Conservation (phyloP, 495 filamentous ascomycete species). For the Penicillium roqueforti region DNA sequence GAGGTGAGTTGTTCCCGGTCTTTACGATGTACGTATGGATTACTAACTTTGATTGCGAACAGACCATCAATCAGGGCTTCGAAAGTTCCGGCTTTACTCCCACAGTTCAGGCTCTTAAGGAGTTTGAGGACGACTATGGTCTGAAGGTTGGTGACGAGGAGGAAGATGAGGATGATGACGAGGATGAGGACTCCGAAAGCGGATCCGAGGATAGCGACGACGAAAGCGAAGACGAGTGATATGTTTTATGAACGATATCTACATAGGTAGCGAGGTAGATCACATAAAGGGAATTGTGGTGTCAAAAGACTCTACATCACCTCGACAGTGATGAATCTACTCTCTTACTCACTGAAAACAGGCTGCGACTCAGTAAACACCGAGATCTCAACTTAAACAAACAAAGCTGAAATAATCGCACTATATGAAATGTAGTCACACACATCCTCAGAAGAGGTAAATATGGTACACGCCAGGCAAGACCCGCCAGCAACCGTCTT, state of each 20-base stretch:
- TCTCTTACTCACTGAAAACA: not conserved
- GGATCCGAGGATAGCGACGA: slow-evolving; percentile 42
- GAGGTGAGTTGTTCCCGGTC: slow-evolving; percentile 55
- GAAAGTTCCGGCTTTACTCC: slow-evolving; percentile 72
- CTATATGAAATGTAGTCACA: slow-evolving; percentile 11
- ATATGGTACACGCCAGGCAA: slow-evolving; percentile 25
- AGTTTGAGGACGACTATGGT: slow-evolving; percentile 91
- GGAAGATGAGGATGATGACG: slow-evolving; percentile 59
- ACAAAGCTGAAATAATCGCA: slow-evolving; percentile 12
- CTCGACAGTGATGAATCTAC: slow-evolving; percentile 7
- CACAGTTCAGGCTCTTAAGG: slow-evolving; percentile 65
- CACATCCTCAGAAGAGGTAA: slow-evolving; percentile 11
- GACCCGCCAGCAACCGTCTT: slow-evolving; percentile 1
- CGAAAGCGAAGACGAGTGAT: slow-evolving; percentile 22
- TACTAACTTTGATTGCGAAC: slow-evolving; percentile 6
- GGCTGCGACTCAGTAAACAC: not conserved
- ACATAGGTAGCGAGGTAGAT: slow-evolving; percentile 11
- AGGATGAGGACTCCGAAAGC: slow-evolving; percentile 41
- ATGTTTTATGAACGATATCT: slow-evolving; percentile 16
- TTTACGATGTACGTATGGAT: not conserved
- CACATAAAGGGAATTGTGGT: slow-evolving; percentile 4
- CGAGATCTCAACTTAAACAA: not conserved
- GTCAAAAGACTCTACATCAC: not conserved
- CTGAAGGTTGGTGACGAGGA: slow-evolving; percentile 68
- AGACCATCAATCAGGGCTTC: slow-evolving; percentile 71